Evolutionary conservation across 371 early-diverging fungal genomes (phyloP), one percentile per base, ranked within the genome.

Genomic region (Actinomortierella ambigua): DNA sequence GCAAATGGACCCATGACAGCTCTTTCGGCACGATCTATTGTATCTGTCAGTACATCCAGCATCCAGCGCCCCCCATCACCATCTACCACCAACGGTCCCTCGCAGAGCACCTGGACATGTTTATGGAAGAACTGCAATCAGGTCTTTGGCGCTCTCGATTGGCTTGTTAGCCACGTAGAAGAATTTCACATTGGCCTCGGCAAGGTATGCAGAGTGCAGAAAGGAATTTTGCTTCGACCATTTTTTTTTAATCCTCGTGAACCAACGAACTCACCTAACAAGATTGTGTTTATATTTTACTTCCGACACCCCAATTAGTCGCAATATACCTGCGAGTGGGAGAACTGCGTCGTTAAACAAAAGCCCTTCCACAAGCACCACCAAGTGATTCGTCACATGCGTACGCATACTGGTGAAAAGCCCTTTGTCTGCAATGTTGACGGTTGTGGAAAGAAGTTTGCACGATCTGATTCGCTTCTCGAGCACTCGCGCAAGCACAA

Each of bases 331-430:
- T 73, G 73, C 43, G 73, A 73, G 43, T 73, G 73, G 73, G 73
- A 73, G 52, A 73, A 73, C 54, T 73, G 73, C 39, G 73, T 73
- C 13, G 73, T 73, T 41, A 73, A 73, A 50, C 67, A 73, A 54
- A 73, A 73, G 50, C 73, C 73, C 1, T 73, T 73, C 61, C 73
- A 73, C 48, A 73, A 73, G 54, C 73, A 73, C 51, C 73, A 73
- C 40, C 73, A 73, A 28, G 73, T 64, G 46, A 64, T 64, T 27
- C 64, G 64, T 17, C 78, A 77, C 47, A 77, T 69, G 46, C 59
- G 75, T 40, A 75, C 78, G 15, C 78, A 77, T 42, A 77, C 78
- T 1, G 78, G 78, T 3, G 78, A 78, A 40, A 78, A 78, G 56
- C 78, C 78, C 2, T 78, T 78, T 57, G 61, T 62, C 47, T 78